Evolutionary conservation across 2,329 filamentous ascomycete species (phyloP).

Genomic region (Thielaviopsis populi): DNA sequence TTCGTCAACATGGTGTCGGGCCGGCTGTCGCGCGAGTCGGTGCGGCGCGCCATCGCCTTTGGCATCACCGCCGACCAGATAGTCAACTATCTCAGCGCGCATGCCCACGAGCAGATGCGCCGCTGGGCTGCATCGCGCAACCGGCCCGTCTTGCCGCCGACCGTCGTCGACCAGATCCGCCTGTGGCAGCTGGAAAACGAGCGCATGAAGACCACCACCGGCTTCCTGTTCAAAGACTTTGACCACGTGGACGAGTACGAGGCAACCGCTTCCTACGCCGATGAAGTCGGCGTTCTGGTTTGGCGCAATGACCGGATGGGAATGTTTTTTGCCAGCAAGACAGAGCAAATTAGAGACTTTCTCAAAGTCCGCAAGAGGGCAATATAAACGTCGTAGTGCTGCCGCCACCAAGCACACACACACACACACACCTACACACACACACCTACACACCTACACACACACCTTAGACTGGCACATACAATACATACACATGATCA

Average conservation of each 20-base stretch:
- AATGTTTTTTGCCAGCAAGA: constrained; percentile 82
- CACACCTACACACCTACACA: neutral
- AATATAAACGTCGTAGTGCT: constrained; percentile 21
- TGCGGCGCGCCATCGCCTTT: constrained; percentile 70
- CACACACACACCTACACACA: neutral
- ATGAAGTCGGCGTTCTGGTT: constrained; percentile 76
- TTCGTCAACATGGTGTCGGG: constrained; percentile 92
- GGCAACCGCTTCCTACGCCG: constrained; percentile 60
- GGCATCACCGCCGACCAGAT: constrained; percentile 95
- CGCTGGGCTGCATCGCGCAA: constrained; percentile 43
- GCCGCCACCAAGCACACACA: neutral
- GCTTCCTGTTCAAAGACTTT: constrained; percentile 86
- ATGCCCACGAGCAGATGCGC: constrained; percentile 90
- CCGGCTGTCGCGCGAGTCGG: constrained; percentile 74
- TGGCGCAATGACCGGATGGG: constrained; percentile 70
- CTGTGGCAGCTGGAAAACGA: constrained; percentile 97
- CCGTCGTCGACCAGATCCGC: constrained; percentile 91
- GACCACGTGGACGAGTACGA: constrained; percentile 54
- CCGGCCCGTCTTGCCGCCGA: constrained; percentile 71
- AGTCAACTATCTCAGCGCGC: constrained; percentile 77
- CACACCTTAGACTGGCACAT: no score
- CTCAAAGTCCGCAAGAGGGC: constrained; percentile 49
- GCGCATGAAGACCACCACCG: constrained; percentile 68
- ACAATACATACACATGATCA: neutral
- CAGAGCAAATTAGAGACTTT: constrained; percentile 77